These are phyloP conservation scores for Rhytidiadelphus loreus DNA, from an alignment of 225 moss, liverwort and hornwort genomes.

Conservation along the genomic window DNA sequence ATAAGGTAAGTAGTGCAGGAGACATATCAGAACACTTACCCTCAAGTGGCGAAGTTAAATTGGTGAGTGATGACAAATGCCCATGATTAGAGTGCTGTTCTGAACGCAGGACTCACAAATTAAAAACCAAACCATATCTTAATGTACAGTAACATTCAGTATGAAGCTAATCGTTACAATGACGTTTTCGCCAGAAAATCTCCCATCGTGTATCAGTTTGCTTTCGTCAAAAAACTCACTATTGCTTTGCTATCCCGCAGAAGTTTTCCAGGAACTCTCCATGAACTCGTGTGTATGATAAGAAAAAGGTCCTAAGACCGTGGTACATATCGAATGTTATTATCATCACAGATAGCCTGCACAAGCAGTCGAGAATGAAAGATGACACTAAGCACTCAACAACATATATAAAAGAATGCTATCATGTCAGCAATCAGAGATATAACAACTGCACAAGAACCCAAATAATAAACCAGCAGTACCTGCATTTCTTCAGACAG, in stretches of 20 bases:
- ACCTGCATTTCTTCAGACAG: conserved; percentile 98
- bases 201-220: background rate
- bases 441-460: background rate
- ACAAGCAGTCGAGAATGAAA: background rate
- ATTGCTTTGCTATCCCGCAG: background rate
- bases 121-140: background rate
- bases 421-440: background rate
- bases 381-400: background rate
- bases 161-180: background rate
- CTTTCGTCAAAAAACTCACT: background rate
- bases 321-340: conserved; percentile 86
- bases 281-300: background rate
- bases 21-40: background rate
- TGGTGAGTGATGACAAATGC: background rate
- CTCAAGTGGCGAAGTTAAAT: background rate
- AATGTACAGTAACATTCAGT: conserved; percentile 7
- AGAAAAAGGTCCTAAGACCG: conserved; percentile 19
- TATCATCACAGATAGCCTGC: conserved; percentile 93
- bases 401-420: background rate
- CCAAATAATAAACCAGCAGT: background rate
- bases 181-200: background rate
- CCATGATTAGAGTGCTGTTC: background rate
- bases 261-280: background rate
- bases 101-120: background rate
- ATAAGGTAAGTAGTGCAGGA: background rate